These are phyloP conservation scores for Xylaria cubensis DNA, from an alignment of 495 filamentous ascomycete genomes.

Conservation along the genomic window DNA sequence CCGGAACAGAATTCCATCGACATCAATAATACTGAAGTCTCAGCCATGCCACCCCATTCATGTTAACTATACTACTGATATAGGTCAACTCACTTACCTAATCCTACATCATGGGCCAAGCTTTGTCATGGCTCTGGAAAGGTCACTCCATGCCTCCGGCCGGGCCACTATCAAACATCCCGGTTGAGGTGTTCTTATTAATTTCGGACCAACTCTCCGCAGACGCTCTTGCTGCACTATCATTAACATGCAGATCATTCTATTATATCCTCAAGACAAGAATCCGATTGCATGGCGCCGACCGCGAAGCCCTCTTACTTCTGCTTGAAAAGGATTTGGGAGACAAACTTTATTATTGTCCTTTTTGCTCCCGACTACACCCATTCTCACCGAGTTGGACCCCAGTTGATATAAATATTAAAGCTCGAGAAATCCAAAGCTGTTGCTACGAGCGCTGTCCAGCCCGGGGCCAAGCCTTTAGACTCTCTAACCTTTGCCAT, in stretches of 20 bases:
- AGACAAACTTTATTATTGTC: slow-evolving; percentile 29
- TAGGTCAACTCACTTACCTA: neutral
- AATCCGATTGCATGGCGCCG: neutral
- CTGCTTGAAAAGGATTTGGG: slow-evolving; percentile 33
- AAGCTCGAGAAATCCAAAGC: neutral
- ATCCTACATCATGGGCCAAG: neutral
- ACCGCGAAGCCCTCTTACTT: slow-evolving; percentile 19
- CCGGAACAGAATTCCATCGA: too few species aligned
- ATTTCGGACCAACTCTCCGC: slow-evolving; percentile 2
- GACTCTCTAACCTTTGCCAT: neutral
- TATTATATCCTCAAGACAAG: slow-evolving; percentile 13
- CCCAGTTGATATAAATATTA: neutral
- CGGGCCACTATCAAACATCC: neutral
- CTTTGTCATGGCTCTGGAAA: too few species aligned
- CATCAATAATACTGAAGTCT: too few species aligned
- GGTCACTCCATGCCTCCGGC: slow-evolving; percentile 28
- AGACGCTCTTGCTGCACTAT: slow-evolving; percentile 5
- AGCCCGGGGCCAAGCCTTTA: slow-evolving; percentile 4
- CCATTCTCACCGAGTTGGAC: slow-evolving; percentile 14
- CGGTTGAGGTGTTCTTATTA: neutral
- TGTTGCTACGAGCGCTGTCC: neutral
- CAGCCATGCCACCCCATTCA: too few species aligned
- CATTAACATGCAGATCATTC: slow-evolving; percentile 29
- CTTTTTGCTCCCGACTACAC: slow-evolving; percentile 24
- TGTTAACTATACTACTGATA: too few species aligned